phyloP scores from a whole-genome alignment of 441 rosid genomes.

The Melastoma candidum region DNA sequence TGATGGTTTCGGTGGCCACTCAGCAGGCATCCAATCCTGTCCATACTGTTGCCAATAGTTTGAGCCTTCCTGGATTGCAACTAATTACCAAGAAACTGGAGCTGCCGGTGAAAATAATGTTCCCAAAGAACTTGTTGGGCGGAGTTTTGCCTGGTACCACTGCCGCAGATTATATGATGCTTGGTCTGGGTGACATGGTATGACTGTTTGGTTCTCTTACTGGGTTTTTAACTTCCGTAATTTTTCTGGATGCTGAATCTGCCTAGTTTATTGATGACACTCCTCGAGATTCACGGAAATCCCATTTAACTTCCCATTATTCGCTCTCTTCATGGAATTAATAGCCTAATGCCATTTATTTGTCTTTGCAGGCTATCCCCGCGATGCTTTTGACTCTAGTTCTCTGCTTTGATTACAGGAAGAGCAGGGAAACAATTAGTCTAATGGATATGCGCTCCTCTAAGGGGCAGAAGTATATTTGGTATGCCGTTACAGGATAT shows the following conservation, averaged over 20 bases:
- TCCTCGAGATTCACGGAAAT: not conserved
- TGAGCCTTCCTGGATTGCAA: slow-evolving; percentile 92
- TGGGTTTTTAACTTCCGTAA: slow-evolving; percentile 4
- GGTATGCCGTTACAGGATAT: slow-evolving; percentile 88
- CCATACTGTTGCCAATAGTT: slow-evolving; percentile 85
- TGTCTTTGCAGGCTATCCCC: slow-evolving; percentile 68
- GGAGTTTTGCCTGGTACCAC: slow-evolving; percentile 56
- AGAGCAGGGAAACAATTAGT: slow-evolving; percentile 65
- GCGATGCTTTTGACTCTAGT: slow-evolving; percentile 86
- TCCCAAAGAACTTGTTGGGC: slow-evolving; percentile 76
- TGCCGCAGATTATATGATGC: slow-evolving; percentile 85
- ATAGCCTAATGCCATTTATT: too few species aligned
- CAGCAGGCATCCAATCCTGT: slow-evolving; percentile 94
- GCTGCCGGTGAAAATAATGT: slow-evolving; percentile 86
- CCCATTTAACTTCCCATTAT: not conserved
- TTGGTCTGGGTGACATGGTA: slow-evolving; percentile 99
- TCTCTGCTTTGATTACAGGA: slow-evolving; percentile 80
- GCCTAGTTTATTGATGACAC: not conserved
- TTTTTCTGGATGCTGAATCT: not conserved
- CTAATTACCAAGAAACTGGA: slow-evolving; percentile 92
- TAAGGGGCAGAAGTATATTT: slow-evolving; percentile 78
- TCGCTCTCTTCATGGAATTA: not conserved
- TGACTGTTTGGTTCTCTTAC: slow-evolving; percentile 13
- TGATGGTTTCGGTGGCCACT: slow-evolving; percentile 96
- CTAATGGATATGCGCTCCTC: slow-evolving; percentile 53